Base-by-base conservation (phyloP, 2,329 filamentous ascomycete genomes). In the Nannizzia gypsea region DNA sequence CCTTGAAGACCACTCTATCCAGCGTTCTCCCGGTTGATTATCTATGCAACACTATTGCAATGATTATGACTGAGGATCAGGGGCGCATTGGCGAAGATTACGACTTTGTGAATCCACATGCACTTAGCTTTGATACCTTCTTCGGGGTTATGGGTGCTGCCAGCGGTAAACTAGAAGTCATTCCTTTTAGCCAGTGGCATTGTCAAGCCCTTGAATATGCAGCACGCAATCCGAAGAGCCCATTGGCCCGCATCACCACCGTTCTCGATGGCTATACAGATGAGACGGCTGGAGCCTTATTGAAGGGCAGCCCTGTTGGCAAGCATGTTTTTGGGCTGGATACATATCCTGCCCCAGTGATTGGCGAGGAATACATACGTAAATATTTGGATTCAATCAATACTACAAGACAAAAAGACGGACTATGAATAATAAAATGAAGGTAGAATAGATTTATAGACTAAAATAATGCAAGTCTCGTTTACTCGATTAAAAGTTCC, bases 21-120 rank as follows among this genome's bases (percentile, higher is more conserved):
- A 56, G 20, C 15, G 52, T 56, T 15, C 34, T 56, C 3, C 52
- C 52, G 15, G 52, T 56, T 9, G 52, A 56, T 38, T 56, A 56
- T 56, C 13, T 56, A 20, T 56, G 52, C 28, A 56, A 34, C 31
- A 56, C 52, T 26, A 56, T 56, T 34, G 52, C 52, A 8, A 56
- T 26, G 13, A 56, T 56, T 31, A 38, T 56, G 28, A 56, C 52
- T 20, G 52, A 56, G 52, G 52, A 56, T n/a, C 52, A 56, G 52
- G 9, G 26, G 5, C 26, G 52, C 28, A 34, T 56, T 38, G 52
- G 52, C 5, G 52, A 56, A 26, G 52, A 56, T 15, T 56, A 56
- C 13, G 52, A 56, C 52, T 56, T 56, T 38, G 20, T 56, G n/a
- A 56, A 56, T 26, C 24, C 52, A 9, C 22, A 36, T 8, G 52